Evolutionary conservation across 2,329 filamentous ascomycete species (phyloP), one percentile per base, ranked within the genome.

Genomic region (Cordyceps fumosorosea): DNA sequence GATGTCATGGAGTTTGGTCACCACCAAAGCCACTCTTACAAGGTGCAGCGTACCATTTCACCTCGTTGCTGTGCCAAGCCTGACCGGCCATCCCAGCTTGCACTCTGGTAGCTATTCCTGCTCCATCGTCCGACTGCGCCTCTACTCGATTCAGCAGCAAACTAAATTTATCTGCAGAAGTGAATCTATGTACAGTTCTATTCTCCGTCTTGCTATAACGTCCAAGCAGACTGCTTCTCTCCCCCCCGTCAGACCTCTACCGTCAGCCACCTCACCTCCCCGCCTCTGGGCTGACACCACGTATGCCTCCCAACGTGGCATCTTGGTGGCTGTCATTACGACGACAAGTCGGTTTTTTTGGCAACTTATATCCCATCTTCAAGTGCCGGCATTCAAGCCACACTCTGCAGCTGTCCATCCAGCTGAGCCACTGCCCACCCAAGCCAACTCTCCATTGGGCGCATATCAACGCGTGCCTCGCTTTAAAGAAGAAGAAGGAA

Each of bases 1-100:
- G 59, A 62, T 62, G 59, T 62, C 59, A 62, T 62, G 22, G 59
- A 56, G 42, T 40, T 34, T 22, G 8, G 47, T 44, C 22, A 5
- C 40, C 14, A n/a, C 40, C 14, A 6, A 18, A 44, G 45, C 22
- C 22, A 14, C 40, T 40, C 34, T 37, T 12, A 37, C 34, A 37
- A 24, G 16, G 5, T 11, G 8, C 51, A 40, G 22, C n/a, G 5
- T 26, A 26, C 20, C 37, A n/a, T 32, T 56, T 44, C 18, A 22
- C 16, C 10, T 50, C 3, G 56, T 58, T 58, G 29, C 29, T 12
- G 11, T 50, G 56, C 56, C 56, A 58, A 58, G 56, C 44, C 18
- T 32, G n/a, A 42, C 44, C 29, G 14, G 12, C 7, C 40, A n/a
- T n/a, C 18, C 40, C 40, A 42, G 11, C 37, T 42, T 42, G 5